A percentile compares a stretch with the other conserved stretches of the same genome.
Conservation (phyloP, 371 early-diverging fungal genomes). For the Mortierella sp. region DNA sequence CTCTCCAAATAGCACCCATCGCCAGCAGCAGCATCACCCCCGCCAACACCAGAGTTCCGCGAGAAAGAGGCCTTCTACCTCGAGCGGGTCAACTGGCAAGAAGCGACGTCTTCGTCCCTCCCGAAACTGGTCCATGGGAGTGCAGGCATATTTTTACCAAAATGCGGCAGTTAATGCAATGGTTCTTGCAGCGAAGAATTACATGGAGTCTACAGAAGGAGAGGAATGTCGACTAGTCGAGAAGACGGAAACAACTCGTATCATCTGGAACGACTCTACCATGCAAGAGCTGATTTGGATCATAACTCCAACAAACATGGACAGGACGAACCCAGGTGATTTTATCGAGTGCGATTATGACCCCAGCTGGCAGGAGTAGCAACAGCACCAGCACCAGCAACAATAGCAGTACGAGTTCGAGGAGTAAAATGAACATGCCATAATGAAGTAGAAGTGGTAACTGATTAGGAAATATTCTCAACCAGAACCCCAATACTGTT, state of each 20-base stretch:
- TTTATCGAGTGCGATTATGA: constrained; percentile 24
- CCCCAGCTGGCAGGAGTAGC: not conserved
- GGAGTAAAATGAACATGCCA: not conserved
- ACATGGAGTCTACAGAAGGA: constrained; percentile 20
- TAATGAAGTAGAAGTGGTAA: too few relatives aligned
- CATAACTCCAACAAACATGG: constrained; percentile 28
- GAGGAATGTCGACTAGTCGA: constrained; percentile 16
- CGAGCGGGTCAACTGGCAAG: not conserved
- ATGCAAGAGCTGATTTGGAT: constrained; percentile 35
- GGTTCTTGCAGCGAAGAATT: constrained; percentile 22
- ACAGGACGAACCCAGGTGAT: constrained; percentile 26
- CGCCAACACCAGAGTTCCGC: not conserved
- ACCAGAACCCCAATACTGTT: too few relatives aligned
- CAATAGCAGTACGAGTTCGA: not conserved
- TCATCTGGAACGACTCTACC: constrained; percentile 36
- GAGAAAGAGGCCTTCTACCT: not conserved
- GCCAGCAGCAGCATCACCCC: not conserved
- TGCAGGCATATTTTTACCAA: constrained; percentile 22
- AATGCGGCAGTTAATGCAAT: constrained; percentile 26
- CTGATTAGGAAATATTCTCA: too few relatives aligned
- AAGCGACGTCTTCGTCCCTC: not conserved
- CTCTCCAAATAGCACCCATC: not conserved
- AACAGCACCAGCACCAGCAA: not conserved
- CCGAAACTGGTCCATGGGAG: constrained; percentile 26
- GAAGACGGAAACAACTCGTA: not conserved